A percentile compares a stretch with the other conserved stretches of the same genome.
phyloP scores from a whole-genome alignment of 1,284 basidiomycete genomes.

The Ceratobasidium papillatum region DNA sequence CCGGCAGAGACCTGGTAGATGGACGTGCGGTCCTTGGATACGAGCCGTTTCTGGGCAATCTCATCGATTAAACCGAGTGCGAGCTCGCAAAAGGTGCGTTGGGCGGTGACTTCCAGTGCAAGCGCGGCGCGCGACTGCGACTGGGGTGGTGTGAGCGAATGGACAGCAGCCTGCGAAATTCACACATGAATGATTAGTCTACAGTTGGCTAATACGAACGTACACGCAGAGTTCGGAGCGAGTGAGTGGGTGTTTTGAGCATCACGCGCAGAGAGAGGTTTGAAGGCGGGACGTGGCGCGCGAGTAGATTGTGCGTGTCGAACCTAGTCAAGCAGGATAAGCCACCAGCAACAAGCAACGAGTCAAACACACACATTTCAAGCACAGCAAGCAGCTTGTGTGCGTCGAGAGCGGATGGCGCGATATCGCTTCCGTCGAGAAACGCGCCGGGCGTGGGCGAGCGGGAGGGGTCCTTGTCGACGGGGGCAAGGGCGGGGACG shows the following conservation, averaged over 20 bases:
- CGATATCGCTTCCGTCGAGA: constrained; percentile 59
- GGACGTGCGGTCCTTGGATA: constrained; percentile 55
- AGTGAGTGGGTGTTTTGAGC: constrained; percentile 63
- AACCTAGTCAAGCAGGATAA: constrained; percentile 55
- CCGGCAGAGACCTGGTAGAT: constrained; percentile 48
- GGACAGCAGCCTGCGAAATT: constrained; percentile 63
- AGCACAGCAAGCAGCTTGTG: constrained; percentile 76
- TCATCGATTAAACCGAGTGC: constrained; percentile 75
- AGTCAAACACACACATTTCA: constrained; percentile 64
- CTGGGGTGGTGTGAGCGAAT: constrained; percentile 71
- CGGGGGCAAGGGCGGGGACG: not conserved
- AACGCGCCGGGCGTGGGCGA: constrained; percentile 28
- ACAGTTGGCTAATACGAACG: constrained; percentile 48
- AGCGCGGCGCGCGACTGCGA: constrained; percentile 68
- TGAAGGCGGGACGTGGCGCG: constrained; percentile 70
- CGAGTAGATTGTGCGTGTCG: constrained; percentile 78
- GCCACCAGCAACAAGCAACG: constrained; percentile 28
- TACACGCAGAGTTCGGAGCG: constrained; percentile 63
- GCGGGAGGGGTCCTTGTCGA: not conserved
- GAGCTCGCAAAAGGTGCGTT: constrained; percentile 75
- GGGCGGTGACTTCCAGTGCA: constrained; percentile 69
- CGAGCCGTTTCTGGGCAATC: constrained; percentile 58
- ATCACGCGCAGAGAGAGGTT: constrained; percentile 70
- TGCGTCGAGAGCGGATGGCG: constrained; percentile 62
- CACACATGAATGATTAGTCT: constrained; percentile 38